Percentiles rank a stretch among this genome's conserved stretches.
These are phyloP conservation scores for Trametes maxima DNA, from an alignment of 768 basidiomycete species.

Conservation along the genomic window DNA sequence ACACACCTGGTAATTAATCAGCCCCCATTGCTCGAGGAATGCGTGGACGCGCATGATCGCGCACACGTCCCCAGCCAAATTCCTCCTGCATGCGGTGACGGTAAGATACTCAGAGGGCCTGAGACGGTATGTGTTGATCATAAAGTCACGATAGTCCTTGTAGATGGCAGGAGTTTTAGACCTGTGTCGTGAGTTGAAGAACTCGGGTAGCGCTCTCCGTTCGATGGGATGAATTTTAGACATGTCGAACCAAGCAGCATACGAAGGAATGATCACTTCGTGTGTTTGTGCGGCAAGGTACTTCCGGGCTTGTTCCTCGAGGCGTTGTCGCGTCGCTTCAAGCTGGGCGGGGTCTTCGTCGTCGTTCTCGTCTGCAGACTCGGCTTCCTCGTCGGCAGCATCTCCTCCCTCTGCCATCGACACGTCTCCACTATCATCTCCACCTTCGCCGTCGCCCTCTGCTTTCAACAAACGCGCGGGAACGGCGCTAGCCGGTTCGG, in stretches of 20 bases:
- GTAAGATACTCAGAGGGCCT: slow-evolving; percentile 95
- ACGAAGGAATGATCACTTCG: slow-evolving; percentile 95
- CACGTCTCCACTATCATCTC: slow-evolving; percentile 71
- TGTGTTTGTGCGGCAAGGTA: slow-evolving; percentile 98
- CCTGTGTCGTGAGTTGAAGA: slow-evolving; percentile 94
- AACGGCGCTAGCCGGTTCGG: slow-evolving; percentile 36
- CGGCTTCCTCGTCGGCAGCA: slow-evolving; percentile 78
- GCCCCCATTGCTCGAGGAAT: slow-evolving; percentile 98
- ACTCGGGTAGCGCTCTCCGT: slow-evolving; percentile 90
- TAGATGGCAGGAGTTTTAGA: slow-evolving; percentile 97
- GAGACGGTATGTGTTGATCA: slow-evolving; percentile 97
- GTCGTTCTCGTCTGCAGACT: slow-evolving; percentile 80
- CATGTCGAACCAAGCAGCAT: slow-evolving; percentile 98
- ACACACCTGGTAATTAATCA: slow-evolving; percentile 96
- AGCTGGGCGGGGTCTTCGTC: slow-evolving; percentile 85
- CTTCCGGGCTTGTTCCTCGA: slow-evolving; percentile 87
- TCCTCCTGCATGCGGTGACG: slow-evolving; percentile 93
- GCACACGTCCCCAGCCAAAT: slow-evolving; percentile 97
- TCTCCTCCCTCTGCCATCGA: slow-evolving; percentile 82
- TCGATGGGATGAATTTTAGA: slow-evolving; percentile 91
- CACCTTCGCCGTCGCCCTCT: slow-evolving; percentile 63
- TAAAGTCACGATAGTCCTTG: slow-evolving; percentile 99
- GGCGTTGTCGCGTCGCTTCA: slow-evolving; percentile 75
- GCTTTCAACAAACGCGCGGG: slow-evolving; percentile 42
- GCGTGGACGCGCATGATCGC: slow-evolving; percentile 99